phyloP scores from a whole-genome alignment of 805 yeast genomes.

The Maudiozyma saulgeensis region DNA sequence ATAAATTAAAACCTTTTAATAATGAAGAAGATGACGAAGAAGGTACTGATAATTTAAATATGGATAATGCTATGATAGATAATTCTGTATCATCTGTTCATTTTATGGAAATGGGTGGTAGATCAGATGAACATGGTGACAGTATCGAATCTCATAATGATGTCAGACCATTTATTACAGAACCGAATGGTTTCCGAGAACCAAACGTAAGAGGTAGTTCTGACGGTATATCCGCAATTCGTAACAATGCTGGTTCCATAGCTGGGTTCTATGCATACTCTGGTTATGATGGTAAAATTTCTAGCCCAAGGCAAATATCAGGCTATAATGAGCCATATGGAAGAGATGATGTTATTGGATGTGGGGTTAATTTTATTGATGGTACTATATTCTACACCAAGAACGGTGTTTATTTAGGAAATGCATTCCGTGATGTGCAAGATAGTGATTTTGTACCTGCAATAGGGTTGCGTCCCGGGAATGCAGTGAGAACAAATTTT shows the following conservation, averaged over 20 bases:
- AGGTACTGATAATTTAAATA: neutral
- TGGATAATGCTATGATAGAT: conserved; percentile 2
- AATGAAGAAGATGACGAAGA: neutral
- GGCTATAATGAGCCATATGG: conserved; percentile 33
- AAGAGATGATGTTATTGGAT: conserved; percentile 61
- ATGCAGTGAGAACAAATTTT: conserved; percentile 30
- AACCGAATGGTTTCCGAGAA: neutral
- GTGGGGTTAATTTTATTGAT: conserved; percentile 66
- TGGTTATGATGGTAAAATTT: conserved; percentile 24
- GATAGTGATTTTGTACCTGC: conserved; percentile 38
- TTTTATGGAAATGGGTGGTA: conserved; percentile 1
- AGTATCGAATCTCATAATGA: neutral
- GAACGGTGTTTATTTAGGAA: conserved; percentile 60
- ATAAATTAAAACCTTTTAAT: conserved; percentile 10
- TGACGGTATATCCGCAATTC: neutral
- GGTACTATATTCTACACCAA: conserved; percentile 65
- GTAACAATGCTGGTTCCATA: neutral
- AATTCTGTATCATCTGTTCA: conserved; percentile 3
- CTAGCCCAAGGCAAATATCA: conserved; percentile 15
- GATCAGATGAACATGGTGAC: neutral
- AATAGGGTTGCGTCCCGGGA: conserved; percentile 32
- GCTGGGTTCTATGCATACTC: conserved; percentile 21
- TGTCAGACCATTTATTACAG: neutral
- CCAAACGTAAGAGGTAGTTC: neutral
- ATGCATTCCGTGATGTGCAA: conserved; percentile 41